Evolutionary conservation across 2,329 filamentous ascomycete species (phyloP).

Genomic region (Lecanicillium sp.): DNA sequence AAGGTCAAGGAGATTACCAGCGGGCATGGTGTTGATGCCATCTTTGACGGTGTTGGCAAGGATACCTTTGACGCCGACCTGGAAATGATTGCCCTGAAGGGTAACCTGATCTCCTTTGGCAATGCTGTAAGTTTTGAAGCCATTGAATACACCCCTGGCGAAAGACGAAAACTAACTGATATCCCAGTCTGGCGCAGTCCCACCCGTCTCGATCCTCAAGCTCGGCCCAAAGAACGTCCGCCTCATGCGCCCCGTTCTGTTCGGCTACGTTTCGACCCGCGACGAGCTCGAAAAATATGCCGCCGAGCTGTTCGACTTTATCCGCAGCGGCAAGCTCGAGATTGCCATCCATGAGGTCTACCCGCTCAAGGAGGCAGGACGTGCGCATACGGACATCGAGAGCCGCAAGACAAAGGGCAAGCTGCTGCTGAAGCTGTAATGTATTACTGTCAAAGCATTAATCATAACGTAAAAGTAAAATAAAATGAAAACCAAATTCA

Average conservation of each 20-base stretch:
- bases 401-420: conserved; percentile 79
- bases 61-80: conserved; percentile 74
- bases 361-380: conserved; percentile 61
- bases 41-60: conserved; percentile 84
- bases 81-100: conserved; percentile 68
- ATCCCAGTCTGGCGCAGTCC: conserved; percentile 57
- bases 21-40: conserved; percentile 64
- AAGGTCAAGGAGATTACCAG: conserved; percentile 63
- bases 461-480: conserved; percentile 6
- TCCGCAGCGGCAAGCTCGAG: conserved; percentile 62
- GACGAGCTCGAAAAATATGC: conserved; percentile 66
- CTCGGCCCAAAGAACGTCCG: conserved; percentile 70
- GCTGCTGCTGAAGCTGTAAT: conserved; percentile 61
- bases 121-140: conserved; percentile 56
- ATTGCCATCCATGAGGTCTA: conserved; percentile 72
- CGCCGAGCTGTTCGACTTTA: conserved; percentile 64
- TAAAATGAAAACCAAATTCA: no score
- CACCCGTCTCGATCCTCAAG: conserved; percentile 50
- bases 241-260: conserved; percentile 66
- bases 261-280: conserved; percentile 59
- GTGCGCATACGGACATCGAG: conserved; percentile 73
- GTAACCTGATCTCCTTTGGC: conserved; percentile 69
- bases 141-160: no score
- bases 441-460: conserved; percentile 10
- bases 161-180: neutral